Percentiles rank a stretch among this genome's conserved stretches.
Conservation (phyloP, 495 filamentous ascomycete species). For the Tetracladium setigerum region DNA sequence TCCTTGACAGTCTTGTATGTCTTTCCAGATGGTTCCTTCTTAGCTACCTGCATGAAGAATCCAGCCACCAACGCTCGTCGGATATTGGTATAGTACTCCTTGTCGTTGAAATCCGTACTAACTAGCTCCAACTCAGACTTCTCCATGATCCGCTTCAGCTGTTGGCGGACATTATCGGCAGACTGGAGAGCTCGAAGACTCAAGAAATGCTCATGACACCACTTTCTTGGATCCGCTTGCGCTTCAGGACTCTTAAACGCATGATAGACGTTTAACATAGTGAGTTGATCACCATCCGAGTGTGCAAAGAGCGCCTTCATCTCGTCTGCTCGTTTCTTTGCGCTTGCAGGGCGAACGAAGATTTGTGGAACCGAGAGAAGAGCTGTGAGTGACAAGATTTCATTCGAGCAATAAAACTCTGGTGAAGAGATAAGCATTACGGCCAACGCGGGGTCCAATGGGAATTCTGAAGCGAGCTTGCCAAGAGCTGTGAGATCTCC, state of each 20-base stretch:
- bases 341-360: slow-evolving; percentile 78
- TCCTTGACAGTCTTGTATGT: slow-evolving; percentile 93
- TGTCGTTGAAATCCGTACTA: slow-evolving; percentile 84
- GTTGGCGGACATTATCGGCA: slow-evolving; percentile 85
- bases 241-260: slow-evolving; percentile 77
- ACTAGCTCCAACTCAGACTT: slow-evolving; percentile 75
- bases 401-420: slow-evolving; percentile 98
- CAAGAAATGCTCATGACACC: slow-evolving; percentile 98
- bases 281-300: slow-evolving; percentile 88
- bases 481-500: slow-evolving; percentile 84
- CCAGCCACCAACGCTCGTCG: slow-evolving; percentile 86
- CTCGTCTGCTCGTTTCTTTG: slow-evolving; percentile 89
- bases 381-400: slow-evolving; percentile 91
- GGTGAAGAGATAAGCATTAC: slow-evolving; percentile 98
- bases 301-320: slow-evolving; percentile 96
- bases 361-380: slow-evolving; percentile 92
- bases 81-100: slow-evolving; percentile 97
- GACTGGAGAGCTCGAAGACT: slow-evolving; percentile 80
- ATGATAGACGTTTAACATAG: slow-evolving; percentile 96
- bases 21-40: slow-evolving; percentile 69
- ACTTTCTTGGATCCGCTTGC: slow-evolving; percentile 70
- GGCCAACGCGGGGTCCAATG: slow-evolving; percentile 87
- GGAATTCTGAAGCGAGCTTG: slow-evolving; percentile 87
- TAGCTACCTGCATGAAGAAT: slow-evolving; percentile 99
- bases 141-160: slow-evolving; percentile 96